Evolutionary conservation across 306 rosid genomes (phyloP), one percentile per base, ranked within the genome.

Genomic region (Sicyos baderoa): DNA sequence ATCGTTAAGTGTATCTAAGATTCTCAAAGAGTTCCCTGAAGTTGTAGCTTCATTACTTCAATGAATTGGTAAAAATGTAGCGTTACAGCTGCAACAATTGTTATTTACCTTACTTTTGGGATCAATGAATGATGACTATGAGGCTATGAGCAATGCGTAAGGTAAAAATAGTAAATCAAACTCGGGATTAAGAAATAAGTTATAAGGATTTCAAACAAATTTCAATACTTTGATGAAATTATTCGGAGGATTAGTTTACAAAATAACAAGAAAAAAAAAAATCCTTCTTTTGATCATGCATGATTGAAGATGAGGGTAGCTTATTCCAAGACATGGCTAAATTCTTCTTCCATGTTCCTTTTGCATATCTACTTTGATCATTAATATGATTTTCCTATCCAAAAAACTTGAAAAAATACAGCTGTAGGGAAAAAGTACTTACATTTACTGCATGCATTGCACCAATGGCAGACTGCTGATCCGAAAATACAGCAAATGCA

Each of bases 361-460:
- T n/a, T 37, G 13, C 18, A 6, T 61, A 35, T 14, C 17, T 61
- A 25, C 45, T 61, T 61, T 10, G 23, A 61, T 37, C 27, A 17
- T 35, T 17, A 4, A 61, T 12, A 64, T 40, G 50, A 12, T 42
- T 64, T 44, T 44, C 35, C 21, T 44, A 44, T 11, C 54, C 12
- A 45, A 40, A 63, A 27, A 63, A 42, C 32, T 4, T 19, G n/a
- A 22, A 40, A 35, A 67, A 67, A 70, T 71, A 37, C 37, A 40
- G 62, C 55, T 35, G 57, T 40, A 12, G 18, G 44, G 37, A 17
- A 47, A 14, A 48, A 9, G 54, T 64, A 50, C 96, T 88, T 71
- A 93, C 98, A 84, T 90, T 93, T 54, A 88, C 67, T 2, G 94
- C 90, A 25, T 89, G 97, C 97, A 85, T 83, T 71, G 91, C 94